Evolutionary conservation across 345 rosid species (phyloP), one percentile per base, ranked within the genome.

Genomic region (Salix purpurea): DNA sequence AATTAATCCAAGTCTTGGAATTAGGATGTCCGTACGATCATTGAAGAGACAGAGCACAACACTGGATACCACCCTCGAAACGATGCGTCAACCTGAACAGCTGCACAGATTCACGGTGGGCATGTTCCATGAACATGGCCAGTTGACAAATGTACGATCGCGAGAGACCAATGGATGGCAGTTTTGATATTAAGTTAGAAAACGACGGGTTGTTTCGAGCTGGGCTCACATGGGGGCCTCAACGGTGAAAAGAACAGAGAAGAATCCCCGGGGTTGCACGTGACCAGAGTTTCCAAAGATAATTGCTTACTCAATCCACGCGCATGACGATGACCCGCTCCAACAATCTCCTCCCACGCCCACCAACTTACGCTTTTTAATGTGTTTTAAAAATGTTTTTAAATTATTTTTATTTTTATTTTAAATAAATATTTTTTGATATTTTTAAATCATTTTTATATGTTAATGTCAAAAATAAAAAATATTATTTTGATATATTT

Each of bases 201-300:
- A 69, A 69, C 2, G 48, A 70, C 23, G 80, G 82, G 78, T 30
- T 4, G 56, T 23, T 42, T 60, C 74, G 50, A 6, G 26, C 8
- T 4, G 24, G 32, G 24, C 21, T 54, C 85, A 81, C 84, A 78
- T 83, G 84, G 81, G 50, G 15, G 54, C 36, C 14, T 28, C 16
- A 64, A 74, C n/a, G 36, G 64, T 42, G 74, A 36, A 44, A 71
- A 71, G 54, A 10, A 37, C 67, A 48, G 73, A 56, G 76, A 60
- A 77, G 84, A 82, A 79, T 84, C 85, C 87, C 86, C 44, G 64
- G 81, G 75, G 85, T 61, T n/a, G 91, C 90, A 90, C 94, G 92
- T 90, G 90, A 85, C 86, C 86, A 56, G 48, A 79, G 46, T 74
- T 73, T 73, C 82, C 34, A 21, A 1, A 1, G 7, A 7, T 40